A percentile compares a stretch with the other conserved stretches of the same genome.
phyloP scores from a whole-genome alignment of 305 asterid genomes.

The Monarda citriodora region DNA sequence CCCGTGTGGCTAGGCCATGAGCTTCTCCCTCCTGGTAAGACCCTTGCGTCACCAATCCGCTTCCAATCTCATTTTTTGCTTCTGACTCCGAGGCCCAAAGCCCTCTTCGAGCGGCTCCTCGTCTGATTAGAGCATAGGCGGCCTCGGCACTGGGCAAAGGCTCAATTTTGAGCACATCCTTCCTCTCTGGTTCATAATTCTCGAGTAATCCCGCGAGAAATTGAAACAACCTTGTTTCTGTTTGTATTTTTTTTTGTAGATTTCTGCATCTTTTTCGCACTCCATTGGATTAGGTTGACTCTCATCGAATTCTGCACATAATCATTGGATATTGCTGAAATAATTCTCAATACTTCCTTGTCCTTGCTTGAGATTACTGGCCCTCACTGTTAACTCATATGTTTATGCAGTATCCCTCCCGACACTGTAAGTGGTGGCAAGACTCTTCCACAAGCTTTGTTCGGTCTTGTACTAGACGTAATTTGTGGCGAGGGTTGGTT shows the following conservation, averaged over 20 bases:
- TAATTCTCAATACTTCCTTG: not conserved
- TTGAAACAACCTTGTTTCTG: not conserved
- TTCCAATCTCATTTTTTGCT: too few relatives aligned
- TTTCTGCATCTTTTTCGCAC: not conserved
- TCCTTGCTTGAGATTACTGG: not conserved
- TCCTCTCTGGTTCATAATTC: not conserved
- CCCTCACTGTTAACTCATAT: not conserved
- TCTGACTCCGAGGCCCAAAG: too few relatives aligned
- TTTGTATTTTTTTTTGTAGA: not conserved
- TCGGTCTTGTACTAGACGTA: not conserved
- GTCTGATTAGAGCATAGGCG: not conserved
- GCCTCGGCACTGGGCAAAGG: not conserved
- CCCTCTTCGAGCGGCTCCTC: too few relatives aligned
- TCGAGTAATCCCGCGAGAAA: not conserved
- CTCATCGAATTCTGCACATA: not conserved
- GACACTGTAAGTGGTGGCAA: not conserved
- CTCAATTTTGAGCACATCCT: not conserved
- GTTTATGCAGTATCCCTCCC: not conserved
- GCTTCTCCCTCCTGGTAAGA: too few relatives aligned
- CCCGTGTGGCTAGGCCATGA: too few relatives aligned
- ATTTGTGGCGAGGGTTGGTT: not conserved
- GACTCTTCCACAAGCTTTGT: not conserved
- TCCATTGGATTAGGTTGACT: not conserved
- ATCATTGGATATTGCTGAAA: not conserved
- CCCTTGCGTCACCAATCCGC: too few relatives aligned